phyloP scores from a whole-genome alignment of 2,329 filamentous ascomycete species.

The Neofusicoccum sp. region DNA sequence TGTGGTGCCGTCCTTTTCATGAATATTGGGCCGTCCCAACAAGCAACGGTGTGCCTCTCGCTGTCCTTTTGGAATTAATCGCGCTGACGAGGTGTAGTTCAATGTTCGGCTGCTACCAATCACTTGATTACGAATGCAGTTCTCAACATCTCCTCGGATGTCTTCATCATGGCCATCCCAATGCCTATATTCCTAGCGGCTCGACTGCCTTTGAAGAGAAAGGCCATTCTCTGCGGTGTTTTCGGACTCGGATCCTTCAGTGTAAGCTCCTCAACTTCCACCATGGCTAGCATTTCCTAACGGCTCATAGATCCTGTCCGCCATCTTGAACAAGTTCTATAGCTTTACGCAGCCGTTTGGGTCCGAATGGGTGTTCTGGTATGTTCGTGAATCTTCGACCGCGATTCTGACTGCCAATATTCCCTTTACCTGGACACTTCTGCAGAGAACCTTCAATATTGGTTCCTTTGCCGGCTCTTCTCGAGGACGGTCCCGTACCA shows the following conservation, averaged over 20 bases:
- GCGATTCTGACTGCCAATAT: constrained; percentile 61
- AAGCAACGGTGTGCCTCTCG: constrained; percentile 20
- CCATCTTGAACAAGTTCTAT: constrained; percentile 61
- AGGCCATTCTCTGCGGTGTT: constrained; percentile 53
- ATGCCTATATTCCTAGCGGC: constrained; percentile 47
- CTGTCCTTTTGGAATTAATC: background rate
- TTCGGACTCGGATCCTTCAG: constrained; percentile 52
- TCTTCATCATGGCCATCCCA: constrained; percentile 47
- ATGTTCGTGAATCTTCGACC: constrained; percentile 57
- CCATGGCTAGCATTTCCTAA: background rate
- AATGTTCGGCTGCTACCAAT: constrained; percentile 44
- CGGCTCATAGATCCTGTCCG: constrained; percentile 24
- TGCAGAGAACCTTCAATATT: constrained; percentile 48
- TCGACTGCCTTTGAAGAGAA: constrained; percentile 47
- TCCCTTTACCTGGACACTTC: constrained; percentile 58
- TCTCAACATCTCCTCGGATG: constrained; percentile 48
- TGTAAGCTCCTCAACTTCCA: background rate
- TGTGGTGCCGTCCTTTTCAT: constrained; percentile 55
- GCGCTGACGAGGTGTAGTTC: constrained; percentile 26
- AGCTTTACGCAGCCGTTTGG: constrained; percentile 59
- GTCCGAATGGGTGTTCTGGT: constrained; percentile 59
- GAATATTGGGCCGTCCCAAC: constrained; percentile 54
- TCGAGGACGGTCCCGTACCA: constrained; percentile 3
- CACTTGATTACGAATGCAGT: constrained; percentile 41
- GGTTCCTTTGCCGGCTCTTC: constrained; percentile 26